Evolutionary conservation across 2,329 filamentous ascomycete genomes (phyloP).

Genomic region (Fusarium hainanense): DNA sequence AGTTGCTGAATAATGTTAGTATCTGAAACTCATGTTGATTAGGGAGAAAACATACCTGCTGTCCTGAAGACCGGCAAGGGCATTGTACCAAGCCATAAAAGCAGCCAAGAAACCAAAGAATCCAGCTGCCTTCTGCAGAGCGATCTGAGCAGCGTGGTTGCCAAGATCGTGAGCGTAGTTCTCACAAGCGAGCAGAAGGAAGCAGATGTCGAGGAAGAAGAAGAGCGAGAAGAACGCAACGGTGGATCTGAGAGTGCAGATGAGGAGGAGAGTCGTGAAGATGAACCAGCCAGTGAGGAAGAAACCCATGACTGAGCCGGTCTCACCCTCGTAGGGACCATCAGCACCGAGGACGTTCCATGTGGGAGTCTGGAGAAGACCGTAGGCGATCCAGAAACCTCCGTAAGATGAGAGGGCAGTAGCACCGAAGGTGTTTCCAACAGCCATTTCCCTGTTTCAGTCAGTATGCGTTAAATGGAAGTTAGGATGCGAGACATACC

Average conservation of each 20-base stretch:
- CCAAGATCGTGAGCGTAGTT: constrained; percentile 68
- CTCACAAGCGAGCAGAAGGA: constrained; percentile 75
- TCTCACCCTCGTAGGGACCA: constrained; percentile 59
- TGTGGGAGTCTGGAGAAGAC: constrained; percentile 74
- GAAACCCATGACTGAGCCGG: constrained; percentile 72
- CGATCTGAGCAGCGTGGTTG: constrained; percentile 56
- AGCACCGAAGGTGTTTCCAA: constrained; percentile 89
- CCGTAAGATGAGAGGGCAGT: constrained; percentile 85
- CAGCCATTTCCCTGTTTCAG: constrained; percentile 78
- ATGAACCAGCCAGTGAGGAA: constrained; percentile 87
- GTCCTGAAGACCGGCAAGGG: constrained; percentile 83
- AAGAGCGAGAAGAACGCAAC: constrained; percentile 83
- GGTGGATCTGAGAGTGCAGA: constrained; percentile 81
- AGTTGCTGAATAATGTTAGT: constrained; percentile 68
- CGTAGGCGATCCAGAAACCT: constrained; percentile 85
- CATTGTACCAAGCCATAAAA: constrained; percentile 89
- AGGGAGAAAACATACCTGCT: constrained; percentile 62
- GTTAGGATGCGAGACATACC: constrained; percentile 64
- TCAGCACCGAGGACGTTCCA: constrained; percentile 67
- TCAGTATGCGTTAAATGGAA: constrained; percentile 1
- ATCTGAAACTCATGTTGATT: not conserved
- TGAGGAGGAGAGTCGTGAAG: constrained; percentile 79
- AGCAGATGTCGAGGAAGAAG: constrained; percentile 79
- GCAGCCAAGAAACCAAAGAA: constrained; percentile 83
- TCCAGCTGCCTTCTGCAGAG: constrained; percentile 76